Evolutionary conservation across 352 stramenopile genomes (phyloP), one percentile per base, ranked within the genome.

Genomic region (Globisporangium nunn): DNA sequence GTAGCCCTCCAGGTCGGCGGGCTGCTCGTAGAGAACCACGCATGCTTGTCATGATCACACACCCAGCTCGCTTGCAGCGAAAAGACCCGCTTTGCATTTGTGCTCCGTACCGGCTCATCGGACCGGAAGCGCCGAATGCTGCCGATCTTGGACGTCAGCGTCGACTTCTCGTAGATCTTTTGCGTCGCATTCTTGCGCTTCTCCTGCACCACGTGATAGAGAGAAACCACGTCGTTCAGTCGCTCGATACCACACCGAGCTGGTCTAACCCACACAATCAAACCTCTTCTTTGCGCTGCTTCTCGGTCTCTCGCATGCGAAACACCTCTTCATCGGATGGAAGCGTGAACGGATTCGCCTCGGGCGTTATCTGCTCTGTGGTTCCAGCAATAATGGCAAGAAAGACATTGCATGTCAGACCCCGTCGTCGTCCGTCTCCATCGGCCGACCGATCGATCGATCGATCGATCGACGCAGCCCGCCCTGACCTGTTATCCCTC

Each of bases 271-370:
- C 23, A 23, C 14, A 8, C 17, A 5, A 46, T 28, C 41, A 46
- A 5, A 75, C 74, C 60, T 96, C 75, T 50, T 94, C 75, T 50
- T 96, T 96, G 44, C 75, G 71, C 64, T 90, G 77, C 58, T 85
- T 90, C 61, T 97, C 86, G 40, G 89, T 88, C 63, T 98, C 91
- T 39, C 91, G 85, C 71, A 97, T 93, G 52, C 83, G 85, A 56
- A 98, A 98, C 33, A 98, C 85, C 68, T 98, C 88, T 53, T 98
- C 93, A 81, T 98, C 93, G 41, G 78, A 89, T 10, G 93, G 93
- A 40, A 98, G 78, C 33, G 79, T 88, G 63, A 98, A 98, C 18
- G 93, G 93, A 57, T 97, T 97, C 33, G 68, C 43, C 65, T 91
- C 81, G 30, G 67, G 62, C 12, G 61, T 63, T n/a, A 51, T 45